Evolutionary conservation across 805 yeast genomes (phyloP).

Genomic region (Cyberlindnera mycetangii): DNA sequence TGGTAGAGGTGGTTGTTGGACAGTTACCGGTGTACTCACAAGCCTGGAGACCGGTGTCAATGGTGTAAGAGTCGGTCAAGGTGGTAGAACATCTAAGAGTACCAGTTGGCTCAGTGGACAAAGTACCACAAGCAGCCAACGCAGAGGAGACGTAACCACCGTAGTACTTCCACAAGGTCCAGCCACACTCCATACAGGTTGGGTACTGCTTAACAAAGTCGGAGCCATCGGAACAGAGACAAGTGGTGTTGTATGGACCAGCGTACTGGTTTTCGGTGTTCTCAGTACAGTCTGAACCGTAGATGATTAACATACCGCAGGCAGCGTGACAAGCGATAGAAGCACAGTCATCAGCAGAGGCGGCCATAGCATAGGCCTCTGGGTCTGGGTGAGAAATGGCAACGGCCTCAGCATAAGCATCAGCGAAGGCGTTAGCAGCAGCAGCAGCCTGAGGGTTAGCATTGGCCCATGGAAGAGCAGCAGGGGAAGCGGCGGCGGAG

Average conservation of each 20-base stretch:
- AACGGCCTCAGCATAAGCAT: constrained; percentile 23
- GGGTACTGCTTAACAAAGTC: constrained; percentile 23
- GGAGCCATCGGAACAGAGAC: constrained; percentile 25
- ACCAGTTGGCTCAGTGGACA: constrained; percentile 30
- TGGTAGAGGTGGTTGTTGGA: constrained; percentile 12
- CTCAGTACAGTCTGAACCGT: constrained; percentile 32
- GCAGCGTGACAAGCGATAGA: constrained; percentile 32
- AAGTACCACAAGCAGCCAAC: constrained; percentile 27
- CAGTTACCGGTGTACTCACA: constrained; percentile 19
- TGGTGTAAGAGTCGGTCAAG: constrained; percentile 17
- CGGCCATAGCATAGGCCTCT: constrained; percentile 23
- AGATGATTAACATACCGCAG: constrained; percentile 34
- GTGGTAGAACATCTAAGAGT: constrained; percentile 24
- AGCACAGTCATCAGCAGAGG: constrained; percentile 28
- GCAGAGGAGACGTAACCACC: constrained; percentile 29
- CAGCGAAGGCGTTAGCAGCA: constrained; percentile 23
- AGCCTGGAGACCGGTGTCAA: constrained; percentile 12
- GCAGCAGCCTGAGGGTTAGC: constrained; percentile 21
- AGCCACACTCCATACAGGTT: constrained; percentile 36
- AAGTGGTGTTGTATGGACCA: constrained; percentile 24
- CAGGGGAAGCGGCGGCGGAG: constrained; percentile 4
- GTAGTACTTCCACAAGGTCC: constrained; percentile 37
- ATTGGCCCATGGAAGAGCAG: constrained; percentile 22
- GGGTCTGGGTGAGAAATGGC: constrained; percentile 24
- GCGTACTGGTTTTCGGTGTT: constrained; percentile 26